Conservation (phyloP, 1,284 basidiomycete species). For the Irpex sp. region DNA sequence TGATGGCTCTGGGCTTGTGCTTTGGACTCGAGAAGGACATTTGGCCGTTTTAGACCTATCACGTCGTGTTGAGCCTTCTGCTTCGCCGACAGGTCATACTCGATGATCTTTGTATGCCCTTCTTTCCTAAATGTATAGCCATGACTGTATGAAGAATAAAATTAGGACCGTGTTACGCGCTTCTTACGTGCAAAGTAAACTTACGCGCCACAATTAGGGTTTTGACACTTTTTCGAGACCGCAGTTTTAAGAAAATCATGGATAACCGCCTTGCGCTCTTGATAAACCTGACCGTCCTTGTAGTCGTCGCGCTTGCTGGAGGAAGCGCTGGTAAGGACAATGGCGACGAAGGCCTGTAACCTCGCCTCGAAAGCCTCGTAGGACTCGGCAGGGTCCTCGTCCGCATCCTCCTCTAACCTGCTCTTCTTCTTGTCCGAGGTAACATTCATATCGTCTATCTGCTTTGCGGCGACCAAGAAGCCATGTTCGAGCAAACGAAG, state of each 20-base stretch:
- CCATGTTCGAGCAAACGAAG: constrained; percentile 89
- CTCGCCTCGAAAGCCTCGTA: constrained; percentile 63
- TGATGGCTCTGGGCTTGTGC: constrained; percentile 14
- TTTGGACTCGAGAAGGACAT: constrained; percentile 53
- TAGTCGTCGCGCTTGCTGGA: constrained; percentile 74
- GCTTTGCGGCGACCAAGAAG: constrained; percentile 77
- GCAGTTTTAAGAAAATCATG: constrained; percentile 77
- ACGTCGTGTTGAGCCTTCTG: constrained; percentile 64
- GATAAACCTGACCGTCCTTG: constrained; percentile 86
- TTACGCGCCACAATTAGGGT: constrained; percentile 75
- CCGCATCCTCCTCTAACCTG: constrained; percentile 39
- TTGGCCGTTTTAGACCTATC: constrained; percentile 57
- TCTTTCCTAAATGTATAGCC: constrained; percentile 91
- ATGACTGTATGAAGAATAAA: constrained; percentile 39
- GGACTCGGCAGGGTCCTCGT: constrained; percentile 45
- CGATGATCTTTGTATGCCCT: constrained; percentile 90
- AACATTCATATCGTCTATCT: constrained; percentile 60
- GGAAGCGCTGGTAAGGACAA: constrained; percentile 55
- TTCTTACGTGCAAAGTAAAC: constrained; percentile 28
- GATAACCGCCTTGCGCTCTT: constrained; percentile 81
- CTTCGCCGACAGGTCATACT: constrained; percentile 82
- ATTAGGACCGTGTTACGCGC: neutral
- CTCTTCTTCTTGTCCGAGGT: constrained; percentile 27
- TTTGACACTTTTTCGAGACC: constrained; percentile 69
- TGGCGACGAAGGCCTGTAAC: constrained; percentile 68